Conservation (phyloP, 164 flowering plant genomes). For the Houttuynia cordata region DNA sequence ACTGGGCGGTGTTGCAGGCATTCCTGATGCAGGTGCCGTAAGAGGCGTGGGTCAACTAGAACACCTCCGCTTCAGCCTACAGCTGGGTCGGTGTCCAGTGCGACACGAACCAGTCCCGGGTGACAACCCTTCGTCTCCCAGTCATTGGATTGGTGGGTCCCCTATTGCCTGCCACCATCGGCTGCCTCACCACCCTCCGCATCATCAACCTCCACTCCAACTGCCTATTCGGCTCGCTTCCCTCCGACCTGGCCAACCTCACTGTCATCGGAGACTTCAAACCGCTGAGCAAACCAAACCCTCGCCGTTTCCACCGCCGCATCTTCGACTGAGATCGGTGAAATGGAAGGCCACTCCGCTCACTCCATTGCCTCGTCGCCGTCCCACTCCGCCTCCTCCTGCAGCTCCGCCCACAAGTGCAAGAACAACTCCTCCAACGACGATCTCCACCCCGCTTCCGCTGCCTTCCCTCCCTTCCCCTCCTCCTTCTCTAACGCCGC, state of each 20-base stretch:
- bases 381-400: constrained; percentile 82
- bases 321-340: constrained; percentile 43
- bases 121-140: constrained; percentile 62
- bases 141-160: constrained; percentile 67
- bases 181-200: constrained; percentile 44
- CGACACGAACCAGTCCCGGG: constrained; percentile 28
- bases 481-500: no score
- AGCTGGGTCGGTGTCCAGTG: constrained; percentile 77
- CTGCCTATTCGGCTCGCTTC: constrained; percentile 53
- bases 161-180: constrained; percentile 54
- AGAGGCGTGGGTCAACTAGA: constrained; percentile 51
- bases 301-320: no score
- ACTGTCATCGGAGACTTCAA: no score
- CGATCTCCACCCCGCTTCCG: constrained; percentile 48
- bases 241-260: constrained; percentile 57
- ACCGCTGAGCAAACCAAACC: no score
- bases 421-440: constrained; percentile 72
- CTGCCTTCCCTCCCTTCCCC: constrained; percentile 29
- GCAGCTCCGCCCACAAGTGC: constrained; percentile 67
- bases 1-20: constrained; percentile 59
- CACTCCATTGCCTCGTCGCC: constrained; percentile 73
- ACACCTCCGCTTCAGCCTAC: constrained; percentile 49
- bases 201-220: constrained; percentile 77
- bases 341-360: constrained; percentile 65
- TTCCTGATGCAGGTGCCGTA: constrained; percentile 48